phyloP scores from a whole-genome alignment of 495 filamentous ascomycete genomes.

The Penicillium diatomitis region DNA sequence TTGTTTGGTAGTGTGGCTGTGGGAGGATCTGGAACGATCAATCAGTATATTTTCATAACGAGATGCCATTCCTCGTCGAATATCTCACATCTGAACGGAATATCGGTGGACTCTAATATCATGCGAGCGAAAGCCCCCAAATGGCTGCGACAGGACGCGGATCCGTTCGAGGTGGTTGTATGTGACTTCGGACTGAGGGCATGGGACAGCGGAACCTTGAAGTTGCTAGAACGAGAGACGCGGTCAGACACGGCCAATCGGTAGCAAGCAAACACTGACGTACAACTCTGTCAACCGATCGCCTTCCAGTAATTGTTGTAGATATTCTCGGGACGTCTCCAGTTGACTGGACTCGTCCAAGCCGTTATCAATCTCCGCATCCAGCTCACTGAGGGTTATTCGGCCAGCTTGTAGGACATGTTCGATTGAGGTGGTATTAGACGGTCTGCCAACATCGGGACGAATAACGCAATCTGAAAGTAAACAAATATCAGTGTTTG shows the following conservation, averaged over 20 bases:
- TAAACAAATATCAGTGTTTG: background rate
- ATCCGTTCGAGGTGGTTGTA: constrained; percentile 12
- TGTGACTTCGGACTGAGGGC: constrained; percentile 13
- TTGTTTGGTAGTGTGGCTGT: constrained; percentile 22
- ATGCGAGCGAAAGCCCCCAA: constrained; percentile 50
- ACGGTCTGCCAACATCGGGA: constrained; percentile 35
- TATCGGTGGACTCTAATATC: constrained; percentile 47
- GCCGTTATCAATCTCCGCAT: constrained; percentile 31
- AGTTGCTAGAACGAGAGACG: constrained; percentile 46
- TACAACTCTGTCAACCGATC: constrained; percentile 67
- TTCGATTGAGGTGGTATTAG: constrained; percentile 35
- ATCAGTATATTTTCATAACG: no score
- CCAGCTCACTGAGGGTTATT: constrained; percentile 30
- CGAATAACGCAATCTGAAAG: constrained; percentile 30
- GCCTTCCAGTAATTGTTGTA: constrained; percentile 60
- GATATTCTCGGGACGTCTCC: constrained; percentile 47
- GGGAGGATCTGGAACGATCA: constrained; percentile 28
- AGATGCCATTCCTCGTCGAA: no score
- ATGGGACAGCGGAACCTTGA: constrained; percentile 45
- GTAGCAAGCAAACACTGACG: constrained; percentile 11
- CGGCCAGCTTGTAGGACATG: constrained; percentile 38
- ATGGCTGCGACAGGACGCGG: constrained; percentile 14
- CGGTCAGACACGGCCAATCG: background rate
- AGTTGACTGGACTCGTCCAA: constrained; percentile 30
- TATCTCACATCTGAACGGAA: constrained; percentile 45